Percentiles rank a stretch among this genome's conserved stretches.
phyloP scores from a whole-genome alignment of 73 alveolate genomes.

The Stentor roeselii region DNA sequence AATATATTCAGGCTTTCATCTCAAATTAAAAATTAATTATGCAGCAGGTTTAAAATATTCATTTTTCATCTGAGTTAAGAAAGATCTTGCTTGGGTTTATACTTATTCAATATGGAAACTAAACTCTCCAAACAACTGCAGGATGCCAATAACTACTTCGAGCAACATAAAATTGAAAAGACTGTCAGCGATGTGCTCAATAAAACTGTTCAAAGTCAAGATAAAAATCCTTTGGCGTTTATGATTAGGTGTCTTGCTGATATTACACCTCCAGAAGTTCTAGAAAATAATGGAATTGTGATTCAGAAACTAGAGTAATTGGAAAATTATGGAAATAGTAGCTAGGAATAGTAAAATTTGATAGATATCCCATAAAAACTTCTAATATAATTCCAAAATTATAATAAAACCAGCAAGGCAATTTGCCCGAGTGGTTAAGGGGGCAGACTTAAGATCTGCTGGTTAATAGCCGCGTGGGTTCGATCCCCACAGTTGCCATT shows the following conservation, averaged over 20 bases:
- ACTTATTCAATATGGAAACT: background rate
- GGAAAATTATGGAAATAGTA: too few relatives aligned
- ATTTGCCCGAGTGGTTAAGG: conserved; percentile 94
- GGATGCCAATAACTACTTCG: background rate
- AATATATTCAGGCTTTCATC: too few relatives aligned
- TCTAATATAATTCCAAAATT: too few relatives aligned
- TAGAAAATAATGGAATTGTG: background rate
- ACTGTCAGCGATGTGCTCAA: background rate
- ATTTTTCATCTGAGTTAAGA: too few relatives aligned
- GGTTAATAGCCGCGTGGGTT: too few relatives aligned
- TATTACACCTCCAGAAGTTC: background rate
- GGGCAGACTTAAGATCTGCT: conserved; percentile 94
- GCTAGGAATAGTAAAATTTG: too few relatives aligned
- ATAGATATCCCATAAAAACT: too few relatives aligned
- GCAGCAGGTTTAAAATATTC: too few relatives aligned
- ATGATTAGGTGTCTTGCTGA: background rate
- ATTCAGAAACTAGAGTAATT: too few relatives aligned
- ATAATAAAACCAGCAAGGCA: too few relatives aligned
- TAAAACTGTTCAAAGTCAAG: background rate
- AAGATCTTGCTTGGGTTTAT: too few relatives aligned
- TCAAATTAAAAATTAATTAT: too few relatives aligned
- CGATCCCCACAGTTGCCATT: background rate
- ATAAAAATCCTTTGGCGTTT: background rate
- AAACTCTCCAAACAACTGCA: background rate
- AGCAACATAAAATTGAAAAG: background rate